Percentiles rank a stretch among this genome's conserved stretches.
phyloP scores from a whole-genome alignment of 148 eudicot genomes.

The Amaranthus cruentus region DNA sequence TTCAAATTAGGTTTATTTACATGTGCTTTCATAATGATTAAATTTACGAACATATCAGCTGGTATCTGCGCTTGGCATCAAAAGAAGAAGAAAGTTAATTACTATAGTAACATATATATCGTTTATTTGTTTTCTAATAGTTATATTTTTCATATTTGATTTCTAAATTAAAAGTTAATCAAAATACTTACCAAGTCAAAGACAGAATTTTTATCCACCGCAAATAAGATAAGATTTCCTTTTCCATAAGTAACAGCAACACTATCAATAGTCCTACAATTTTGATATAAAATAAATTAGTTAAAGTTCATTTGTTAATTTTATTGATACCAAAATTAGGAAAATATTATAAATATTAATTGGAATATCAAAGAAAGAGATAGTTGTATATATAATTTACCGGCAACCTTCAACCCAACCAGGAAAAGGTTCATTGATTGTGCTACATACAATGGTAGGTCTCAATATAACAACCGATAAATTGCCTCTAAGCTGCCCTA shows the following conservation, averaged over 20 bases:
- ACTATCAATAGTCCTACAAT: constrained; percentile 59
- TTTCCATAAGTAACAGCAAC: constrained; percentile 52
- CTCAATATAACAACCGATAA: constrained; percentile 55
- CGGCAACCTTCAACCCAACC: constrained; percentile 70
- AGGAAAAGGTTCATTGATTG: constrained; percentile 71
- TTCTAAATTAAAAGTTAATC: too few relatives aligned
- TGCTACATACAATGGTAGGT: constrained; percentile 64
- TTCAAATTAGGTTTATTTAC: constrained; percentile 15
- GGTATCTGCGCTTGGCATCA: constrained; percentile 45
- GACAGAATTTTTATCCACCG: constrained; percentile 34
- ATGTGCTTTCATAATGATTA: constrained; percentile 56
- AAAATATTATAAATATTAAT: too few relatives aligned
- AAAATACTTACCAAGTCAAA: constrained; percentile 36
- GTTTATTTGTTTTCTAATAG: too few relatives aligned
- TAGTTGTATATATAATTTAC: constrained; percentile 16
- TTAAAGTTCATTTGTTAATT: too few relatives aligned
- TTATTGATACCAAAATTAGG: too few relatives aligned
- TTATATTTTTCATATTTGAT: too few relatives aligned
- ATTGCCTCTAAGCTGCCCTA: constrained; percentile 35
- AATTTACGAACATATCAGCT: constrained; percentile 71
- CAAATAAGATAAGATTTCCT: constrained; percentile 39
- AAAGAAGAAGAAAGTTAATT: background rate
- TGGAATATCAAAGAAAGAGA: too few relatives aligned
- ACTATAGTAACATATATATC: too few relatives aligned
- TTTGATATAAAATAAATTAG: too few relatives aligned